These are phyloP conservation scores for Lactarius akahatsu DNA, from an alignment of 768 basidiomycete species.

Conservation along the genomic window DNA sequence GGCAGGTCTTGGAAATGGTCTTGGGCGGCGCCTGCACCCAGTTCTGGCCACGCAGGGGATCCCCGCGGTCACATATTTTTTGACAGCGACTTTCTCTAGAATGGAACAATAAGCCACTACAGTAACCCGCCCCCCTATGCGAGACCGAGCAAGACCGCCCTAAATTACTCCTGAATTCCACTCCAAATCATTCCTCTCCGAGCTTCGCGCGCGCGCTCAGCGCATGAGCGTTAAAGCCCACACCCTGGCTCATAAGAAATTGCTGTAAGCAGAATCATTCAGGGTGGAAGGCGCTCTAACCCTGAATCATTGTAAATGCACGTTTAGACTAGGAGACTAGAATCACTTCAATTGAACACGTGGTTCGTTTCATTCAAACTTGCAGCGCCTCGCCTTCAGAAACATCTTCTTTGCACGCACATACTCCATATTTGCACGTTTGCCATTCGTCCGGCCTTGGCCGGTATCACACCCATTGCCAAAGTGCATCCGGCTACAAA, in stretches of 20 bases:
- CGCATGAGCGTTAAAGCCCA: background rate
- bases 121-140: background rate
- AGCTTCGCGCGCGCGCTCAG: background rate
- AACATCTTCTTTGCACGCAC: background rate
- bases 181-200: background rate
- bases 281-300: background rate
- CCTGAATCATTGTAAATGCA: background rate
- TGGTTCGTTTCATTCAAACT: background rate
- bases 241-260: background rate
- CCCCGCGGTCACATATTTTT: too few species aligned
- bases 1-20: too few species aligned
- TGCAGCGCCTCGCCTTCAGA: background rate
- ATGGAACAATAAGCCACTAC: too few species aligned
- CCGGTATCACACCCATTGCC: background rate
- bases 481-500: background rate
- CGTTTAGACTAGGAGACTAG: too few species aligned
- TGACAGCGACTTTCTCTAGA: too few species aligned
- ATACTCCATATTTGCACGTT: background rate
- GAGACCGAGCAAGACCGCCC: background rate
- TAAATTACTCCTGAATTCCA: background rate
- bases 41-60: too few species aligned
- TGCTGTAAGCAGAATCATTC: background rate
- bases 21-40: too few species aligned
- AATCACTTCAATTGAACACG: background rate
- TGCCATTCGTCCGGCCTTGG: background rate